A percentile compares a stretch with the other conserved stretches of the same genome.
phyloP scores from a whole-genome alignment of 2,329 filamentous ascomycete genomes.

The Arthrobotrys sphaeroides region DNA sequence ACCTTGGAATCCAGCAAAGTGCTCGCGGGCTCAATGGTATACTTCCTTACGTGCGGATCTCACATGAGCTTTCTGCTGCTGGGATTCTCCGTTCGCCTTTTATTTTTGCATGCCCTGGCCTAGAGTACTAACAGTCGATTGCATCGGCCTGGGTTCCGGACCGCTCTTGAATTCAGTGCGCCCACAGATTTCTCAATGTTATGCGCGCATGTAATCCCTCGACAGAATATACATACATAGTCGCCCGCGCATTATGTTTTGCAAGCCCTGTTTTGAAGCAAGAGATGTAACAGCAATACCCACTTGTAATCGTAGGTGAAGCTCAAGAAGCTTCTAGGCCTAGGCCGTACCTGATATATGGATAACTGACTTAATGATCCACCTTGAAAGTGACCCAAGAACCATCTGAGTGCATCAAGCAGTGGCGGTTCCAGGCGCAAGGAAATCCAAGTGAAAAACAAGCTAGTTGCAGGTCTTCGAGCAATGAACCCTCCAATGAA shows the following conservation, averaged over 20 bases:
- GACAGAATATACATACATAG: neutral
- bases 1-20: constrained; percentile 14
- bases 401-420: constrained; percentile 12
- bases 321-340: constrained; percentile 1
- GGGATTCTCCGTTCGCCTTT: constrained; percentile 1
- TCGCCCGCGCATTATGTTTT: neutral
- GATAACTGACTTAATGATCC: constrained; percentile 2
- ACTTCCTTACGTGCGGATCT: constrained; percentile 11
- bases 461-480: neutral
- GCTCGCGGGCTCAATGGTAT: constrained; percentile 12
- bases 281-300: neutral
- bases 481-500: constrained; percentile 27
- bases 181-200: neutral
- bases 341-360: neutral
- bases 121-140: no score
- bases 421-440: constrained; percentile 14
- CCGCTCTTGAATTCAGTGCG: neutral
- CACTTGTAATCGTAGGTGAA: constrained; percentile 8
- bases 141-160: no score
- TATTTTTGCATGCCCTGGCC: no score
- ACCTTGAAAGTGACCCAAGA: neutral
- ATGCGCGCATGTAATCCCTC: neutral
- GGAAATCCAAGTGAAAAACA: neutral
- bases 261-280: constrained; percentile 8
- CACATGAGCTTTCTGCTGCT: neutral